Conservation (phyloP, 345 rosid genomes). For the Brassica incana region DNA sequence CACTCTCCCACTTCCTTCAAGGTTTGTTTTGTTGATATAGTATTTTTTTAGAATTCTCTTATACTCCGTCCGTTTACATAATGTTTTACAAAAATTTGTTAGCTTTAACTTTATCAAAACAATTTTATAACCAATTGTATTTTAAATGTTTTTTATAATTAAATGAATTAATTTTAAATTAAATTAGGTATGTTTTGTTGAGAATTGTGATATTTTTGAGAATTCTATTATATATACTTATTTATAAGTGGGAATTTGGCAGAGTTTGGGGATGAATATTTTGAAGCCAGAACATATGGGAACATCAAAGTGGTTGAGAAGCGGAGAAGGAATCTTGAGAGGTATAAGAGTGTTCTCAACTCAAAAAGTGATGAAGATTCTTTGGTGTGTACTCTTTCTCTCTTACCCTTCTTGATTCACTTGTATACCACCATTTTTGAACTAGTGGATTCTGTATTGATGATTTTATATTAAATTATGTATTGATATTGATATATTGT, state of each 20-base stretch:
- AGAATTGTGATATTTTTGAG: neutral
- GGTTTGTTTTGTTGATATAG: slow-evolving; percentile 39
- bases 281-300: slow-evolving; percentile 33
- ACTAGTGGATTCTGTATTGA: neutral
- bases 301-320: slow-evolving; percentile 35
- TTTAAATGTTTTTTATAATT: no score
- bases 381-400: slow-evolving; percentile 46
- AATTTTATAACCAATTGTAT: no score
- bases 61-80: no score
- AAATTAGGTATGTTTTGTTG: neutral
- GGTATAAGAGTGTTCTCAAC: slow-evolving; percentile 52
- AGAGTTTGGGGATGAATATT: slow-evolving; percentile 65
- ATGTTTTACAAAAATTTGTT: no score
- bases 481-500: neutral
- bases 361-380: slow-evolving; percentile 67
- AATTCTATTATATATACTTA: neutral
- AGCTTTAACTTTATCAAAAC: no score
- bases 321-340: slow-evolving; percentile 44
- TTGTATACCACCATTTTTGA: neutral
- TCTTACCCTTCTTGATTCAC: neutral
- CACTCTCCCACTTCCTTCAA: slow-evolving; percentile 60
- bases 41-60: no score
- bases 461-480: neutral
- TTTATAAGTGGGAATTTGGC: slow-evolving; percentile 22
- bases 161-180: no score